Evolutionary conservation across 352 stramenopile species (phyloP), one percentile per base, ranked within the genome.

Genomic region (Globisporangium polare): DNA sequence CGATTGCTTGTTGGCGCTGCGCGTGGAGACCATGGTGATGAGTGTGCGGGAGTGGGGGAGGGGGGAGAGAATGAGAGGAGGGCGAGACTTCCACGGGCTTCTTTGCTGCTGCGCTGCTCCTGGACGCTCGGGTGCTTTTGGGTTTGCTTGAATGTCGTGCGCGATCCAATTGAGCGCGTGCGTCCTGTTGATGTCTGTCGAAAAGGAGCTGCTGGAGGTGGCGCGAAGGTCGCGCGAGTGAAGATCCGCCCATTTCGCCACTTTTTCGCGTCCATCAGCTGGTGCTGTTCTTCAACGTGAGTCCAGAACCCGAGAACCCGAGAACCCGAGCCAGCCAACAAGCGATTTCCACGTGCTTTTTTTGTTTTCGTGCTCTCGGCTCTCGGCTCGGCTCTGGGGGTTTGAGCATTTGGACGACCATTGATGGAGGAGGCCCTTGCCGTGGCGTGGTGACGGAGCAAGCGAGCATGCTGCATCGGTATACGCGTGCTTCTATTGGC

Each of bases 1-100:
- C 12, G 62, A 63, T 41, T 55, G 49, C 12, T 76, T 70, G 31
- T 50, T 62, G 35, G 63, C 67, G 43, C 78, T 85, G 56, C 78
- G 78, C 18, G 78, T 87, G 39, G 78, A 80, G 37, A 87, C 78
- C 78, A 87, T 87, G 39, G 62, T 33, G 20, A 12, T 12, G n/a
- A 55, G 26, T 20, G 24, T 12, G 17, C 17, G 22, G 18, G 5
- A 33, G 29, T 33, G 29, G 29, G 5, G 29, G 24, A 20, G 41
- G n/a, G 55, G 18, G 54, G 15, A 12, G n/a, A 10, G n/a, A 18
- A n/a, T 24, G 45, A 29, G 45, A 18, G 43, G 46, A 33, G 27
- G 24, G 46, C 12, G 35, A n/a, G 29, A 43, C 22, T 53, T 62
- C 39, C 0, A 20, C 26, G 27, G 20, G 12, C 42, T 61, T 61